These are phyloP conservation scores for Talaromyces amestolkiae DNA, from an alignment of 2,329 filamentous ascomycete genomes.

Conservation along the genomic window DNA sequence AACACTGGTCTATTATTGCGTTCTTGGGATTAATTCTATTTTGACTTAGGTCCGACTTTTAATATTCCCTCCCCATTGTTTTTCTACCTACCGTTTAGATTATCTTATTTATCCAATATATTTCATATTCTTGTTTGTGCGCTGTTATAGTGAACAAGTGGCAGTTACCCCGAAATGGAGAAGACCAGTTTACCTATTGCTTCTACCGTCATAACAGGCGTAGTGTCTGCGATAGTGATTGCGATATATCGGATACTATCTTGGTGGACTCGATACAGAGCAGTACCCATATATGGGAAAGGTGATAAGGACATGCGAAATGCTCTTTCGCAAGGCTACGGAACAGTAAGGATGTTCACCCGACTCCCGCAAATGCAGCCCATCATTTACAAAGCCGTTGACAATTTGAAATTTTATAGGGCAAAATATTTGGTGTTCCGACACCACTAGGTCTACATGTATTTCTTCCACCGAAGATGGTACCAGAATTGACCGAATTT, in stretches of 20 bases:
- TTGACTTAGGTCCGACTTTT: not conserved
- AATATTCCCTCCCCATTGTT: not conserved
- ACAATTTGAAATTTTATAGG: not conserved
- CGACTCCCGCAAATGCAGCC: not conserved
- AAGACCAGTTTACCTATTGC: not conserved
- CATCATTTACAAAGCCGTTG: not conserved
- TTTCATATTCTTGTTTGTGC: not conserved
- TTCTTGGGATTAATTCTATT: not conserved
- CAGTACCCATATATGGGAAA: not conserved
- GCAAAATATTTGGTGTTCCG: not conserved
- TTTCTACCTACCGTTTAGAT: not conserved
- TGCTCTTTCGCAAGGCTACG: not conserved
- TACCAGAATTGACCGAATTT: not conserved
- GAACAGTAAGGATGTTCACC: not conserved
- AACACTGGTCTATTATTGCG: not conserved
- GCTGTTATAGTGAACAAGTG: not conserved
- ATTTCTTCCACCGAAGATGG: not conserved
- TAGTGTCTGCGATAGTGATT: not conserved
- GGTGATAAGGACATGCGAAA: not conserved
- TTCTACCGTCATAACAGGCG: not conserved
- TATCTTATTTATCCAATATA: not conserved
- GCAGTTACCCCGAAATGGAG: not conserved
- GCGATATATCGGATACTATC: not conserved
- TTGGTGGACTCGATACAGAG: not conserved
- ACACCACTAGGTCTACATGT: not conserved